Conservation (phyloP, 768 basidiomycete species). For the Dacryopinax primogenitus region DNA sequence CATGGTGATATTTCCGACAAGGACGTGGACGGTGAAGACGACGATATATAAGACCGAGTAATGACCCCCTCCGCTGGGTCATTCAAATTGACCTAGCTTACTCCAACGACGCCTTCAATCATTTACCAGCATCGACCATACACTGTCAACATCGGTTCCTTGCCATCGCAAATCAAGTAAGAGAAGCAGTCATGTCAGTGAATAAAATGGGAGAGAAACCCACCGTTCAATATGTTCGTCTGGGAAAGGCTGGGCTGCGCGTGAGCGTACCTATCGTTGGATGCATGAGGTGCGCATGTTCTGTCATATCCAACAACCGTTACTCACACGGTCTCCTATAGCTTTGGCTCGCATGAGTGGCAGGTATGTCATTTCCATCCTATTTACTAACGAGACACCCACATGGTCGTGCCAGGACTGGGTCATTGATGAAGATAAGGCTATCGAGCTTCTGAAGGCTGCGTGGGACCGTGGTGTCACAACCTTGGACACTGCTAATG, state of each 20-base stretch:
- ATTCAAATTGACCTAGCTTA: neutral
- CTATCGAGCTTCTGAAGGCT: constrained; percentile 21
- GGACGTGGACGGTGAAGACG: neutral
- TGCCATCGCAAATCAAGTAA: neutral
- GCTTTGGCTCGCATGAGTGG: constrained; percentile 23
- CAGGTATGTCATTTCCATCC: constrained; percentile 15
- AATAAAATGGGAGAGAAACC: constrained; percentile 14
- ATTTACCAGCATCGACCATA: neutral
- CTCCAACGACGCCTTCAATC: no score
- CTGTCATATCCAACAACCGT: constrained; percentile 11
- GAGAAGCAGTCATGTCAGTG: neutral
- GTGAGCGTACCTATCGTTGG: constrained; percentile 29
- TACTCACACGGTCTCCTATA: constrained; percentile 18
- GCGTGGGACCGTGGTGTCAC: constrained; percentile 26
- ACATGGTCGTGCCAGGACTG: constrained; percentile 18
- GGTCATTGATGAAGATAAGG: constrained; percentile 24
- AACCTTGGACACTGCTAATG: constrained; percentile 25
- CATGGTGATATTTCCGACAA: no score
- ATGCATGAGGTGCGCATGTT: constrained; percentile 17
- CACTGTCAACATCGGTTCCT: neutral
- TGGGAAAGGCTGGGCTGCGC: constrained; percentile 27
- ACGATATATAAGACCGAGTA: no score
- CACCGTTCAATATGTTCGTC: constrained; percentile 23
- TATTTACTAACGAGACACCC: neutral
- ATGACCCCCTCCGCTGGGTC: no score